phyloP scores from a whole-genome alignment of 306 rosid genomes.

The Quercus dentata region DNA sequence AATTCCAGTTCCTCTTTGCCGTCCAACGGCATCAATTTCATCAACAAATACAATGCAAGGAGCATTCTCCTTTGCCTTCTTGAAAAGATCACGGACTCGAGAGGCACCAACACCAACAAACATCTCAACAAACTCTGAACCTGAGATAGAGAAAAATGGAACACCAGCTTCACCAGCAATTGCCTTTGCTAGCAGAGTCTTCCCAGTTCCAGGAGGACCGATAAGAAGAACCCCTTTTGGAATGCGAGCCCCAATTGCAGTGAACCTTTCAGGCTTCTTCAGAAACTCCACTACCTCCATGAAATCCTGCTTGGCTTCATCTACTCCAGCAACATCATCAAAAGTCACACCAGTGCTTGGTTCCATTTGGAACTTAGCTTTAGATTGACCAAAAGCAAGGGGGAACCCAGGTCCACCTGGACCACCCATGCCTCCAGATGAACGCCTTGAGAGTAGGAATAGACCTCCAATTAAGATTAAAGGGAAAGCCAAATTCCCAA shows the following conservation, averaged over 20 bases:
- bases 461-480: slow-evolving; percentile 84
- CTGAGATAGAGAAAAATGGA: slow-evolving; percentile 96
- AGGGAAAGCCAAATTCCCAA: slow-evolving; percentile 95
- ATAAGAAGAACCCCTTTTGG: slow-evolving; percentile 99
- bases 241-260: slow-evolving; percentile 97
- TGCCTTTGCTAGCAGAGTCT: slow-evolving; percentile 92
- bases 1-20: slow-evolving; percentile 94
- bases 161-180: slow-evolving; percentile 99
- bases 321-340: slow-evolving; percentile 98
- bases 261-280: slow-evolving; percentile 97
- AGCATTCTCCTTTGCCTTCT: slow-evolving; percentile 99
- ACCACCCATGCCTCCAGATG: slow-evolving; percentile 97
- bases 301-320: slow-evolving; percentile 98
- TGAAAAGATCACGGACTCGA: slow-evolving; percentile 95
- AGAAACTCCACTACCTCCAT: slow-evolving; percentile 97
- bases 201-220: slow-evolving; percentile 99
- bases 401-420: slow-evolving; percentile 96
- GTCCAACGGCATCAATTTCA: slow-evolving; percentile 98
- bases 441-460: slow-evolving; percentile 88
- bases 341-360: slow-evolving; percentile 98
- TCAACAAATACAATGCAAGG: slow-evolving; percentile 99
- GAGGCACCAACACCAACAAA: slow-evolving; percentile 99
- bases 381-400: slow-evolving; percentile 84
- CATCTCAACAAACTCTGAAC: slow-evolving; percentile 98
- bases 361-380: slow-evolving; percentile 98